Conservation (phyloP, 495 filamentous ascomycete genomes). For the Podospora pseudoanserina region DNA sequence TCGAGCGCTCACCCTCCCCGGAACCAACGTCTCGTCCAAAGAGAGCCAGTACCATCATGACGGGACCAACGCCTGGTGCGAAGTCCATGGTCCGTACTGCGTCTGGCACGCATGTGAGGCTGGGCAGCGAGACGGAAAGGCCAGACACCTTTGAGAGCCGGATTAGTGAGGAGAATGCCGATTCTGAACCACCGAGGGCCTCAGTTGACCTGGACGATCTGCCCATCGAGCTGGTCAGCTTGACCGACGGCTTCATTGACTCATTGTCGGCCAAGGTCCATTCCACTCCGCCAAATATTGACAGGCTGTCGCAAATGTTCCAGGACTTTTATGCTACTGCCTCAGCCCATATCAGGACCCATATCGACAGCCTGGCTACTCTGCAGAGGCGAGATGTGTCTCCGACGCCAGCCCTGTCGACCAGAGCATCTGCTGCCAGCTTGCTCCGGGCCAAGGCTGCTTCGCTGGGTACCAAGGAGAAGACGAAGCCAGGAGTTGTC, state of each 20-base stretch:
- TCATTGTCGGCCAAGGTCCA: constrained; percentile 85
- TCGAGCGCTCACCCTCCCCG: constrained; percentile 23
- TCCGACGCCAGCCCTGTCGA: constrained; percentile 49
- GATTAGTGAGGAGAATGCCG: constrained; percentile 46
- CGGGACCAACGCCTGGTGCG: constrained; percentile 39
- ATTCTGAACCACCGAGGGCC: constrained; percentile 47
- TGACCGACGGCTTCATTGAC: constrained; percentile 93
- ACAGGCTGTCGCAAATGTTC: constrained; percentile 79
- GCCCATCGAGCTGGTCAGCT: constrained; percentile 84
- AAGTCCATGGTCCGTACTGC: constrained; percentile 31
- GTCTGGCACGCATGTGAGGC: constrained; percentile 26
- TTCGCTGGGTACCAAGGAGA: constrained; percentile 49
- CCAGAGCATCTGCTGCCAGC: constrained; percentile 50
- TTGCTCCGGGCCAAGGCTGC: constrained; percentile 50
- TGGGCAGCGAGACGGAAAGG: constrained; percentile 20
- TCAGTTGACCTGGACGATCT: constrained; percentile 76
- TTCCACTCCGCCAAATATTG: constrained; percentile 75
- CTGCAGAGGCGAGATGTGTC: constrained; percentile 61
- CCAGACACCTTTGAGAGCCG: constrained; percentile 52
- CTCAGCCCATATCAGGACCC: constrained; percentile 77
- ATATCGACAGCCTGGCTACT: constrained; percentile 77
- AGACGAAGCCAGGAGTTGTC: constrained; percentile 34
- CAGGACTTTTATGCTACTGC: constrained; percentile 91
- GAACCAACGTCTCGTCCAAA: constrained; percentile 38
- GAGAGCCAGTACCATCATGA: constrained; percentile 62